Evolutionary conservation across 2,329 filamentous ascomycete genomes (phyloP).

Genomic region (Trichoderma polysporum): DNA sequence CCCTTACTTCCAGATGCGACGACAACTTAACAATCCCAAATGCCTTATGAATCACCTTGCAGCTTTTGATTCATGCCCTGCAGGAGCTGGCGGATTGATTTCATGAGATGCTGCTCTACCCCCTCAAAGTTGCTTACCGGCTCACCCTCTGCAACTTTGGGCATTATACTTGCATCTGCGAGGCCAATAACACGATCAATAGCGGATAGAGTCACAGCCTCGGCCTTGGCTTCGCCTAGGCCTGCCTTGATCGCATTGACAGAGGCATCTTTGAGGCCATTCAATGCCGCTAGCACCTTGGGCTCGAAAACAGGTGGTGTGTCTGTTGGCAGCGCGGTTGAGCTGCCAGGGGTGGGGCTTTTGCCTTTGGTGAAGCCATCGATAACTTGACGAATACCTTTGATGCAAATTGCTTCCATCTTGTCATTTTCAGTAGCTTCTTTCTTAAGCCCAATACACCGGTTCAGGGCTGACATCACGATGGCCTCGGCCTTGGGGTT

Average conservation of each 20-base stretch:
- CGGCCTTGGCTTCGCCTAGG: conserved; percentile 43
- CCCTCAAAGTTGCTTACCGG: conserved; percentile 38
- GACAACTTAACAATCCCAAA: too few species aligned
- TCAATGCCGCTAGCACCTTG: conserved; percentile 43
- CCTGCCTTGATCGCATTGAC: conserved; percentile 43
- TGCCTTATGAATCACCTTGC: conserved; percentile 22
- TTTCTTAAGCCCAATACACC: conserved; percentile 49
- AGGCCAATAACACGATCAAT: conserved; percentile 52
- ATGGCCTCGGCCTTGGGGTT: conserved; percentile 46
- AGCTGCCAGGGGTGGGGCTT: conserved; percentile 35
- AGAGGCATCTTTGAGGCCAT: conserved; percentile 48
- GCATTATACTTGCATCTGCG: conserved; percentile 43
- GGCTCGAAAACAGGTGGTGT: conserved; percentile 38
- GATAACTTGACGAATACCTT: conserved; percentile 43
- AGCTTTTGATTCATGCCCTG: conserved; percentile 43
- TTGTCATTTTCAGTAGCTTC: conserved; percentile 45
- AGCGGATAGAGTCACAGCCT: conserved; percentile 49
- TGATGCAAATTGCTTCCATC: conserved; percentile 49
- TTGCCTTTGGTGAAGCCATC: conserved; percentile 44
- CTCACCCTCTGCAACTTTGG: conserved; percentile 36
- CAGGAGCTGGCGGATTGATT: conserved; percentile 41
- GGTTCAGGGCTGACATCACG: conserved; percentile 54
- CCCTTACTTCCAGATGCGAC: not conserved
- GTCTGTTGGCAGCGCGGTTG: conserved; percentile 27
- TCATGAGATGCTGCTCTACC: conserved; percentile 43